Conservation (phyloP, 345 rosid species). For the Boechera divaricarpa region DNA sequence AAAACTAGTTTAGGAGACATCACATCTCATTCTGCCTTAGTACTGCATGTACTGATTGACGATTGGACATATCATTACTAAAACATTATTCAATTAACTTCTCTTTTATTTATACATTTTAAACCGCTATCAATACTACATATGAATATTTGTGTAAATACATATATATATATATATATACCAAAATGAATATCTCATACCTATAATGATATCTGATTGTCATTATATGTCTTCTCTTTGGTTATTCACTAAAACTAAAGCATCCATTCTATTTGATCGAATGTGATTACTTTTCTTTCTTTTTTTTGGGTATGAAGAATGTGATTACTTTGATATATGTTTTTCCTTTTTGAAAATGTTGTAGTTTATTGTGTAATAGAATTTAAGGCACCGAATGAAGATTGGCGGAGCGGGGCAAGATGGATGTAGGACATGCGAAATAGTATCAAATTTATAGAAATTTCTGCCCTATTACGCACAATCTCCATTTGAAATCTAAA, state of each 20-base stretch:
- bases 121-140: background rate
- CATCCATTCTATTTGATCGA: background rate
- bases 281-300: background rate
- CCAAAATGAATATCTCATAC: background rate
- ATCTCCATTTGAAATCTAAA: no score
- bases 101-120: background rate
- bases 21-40: slow-evolving; percentile 32
- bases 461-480: no score
- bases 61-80: slow-evolving; percentile 38
- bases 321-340: background rate
- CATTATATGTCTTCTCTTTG: background rate
- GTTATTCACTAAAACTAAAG: background rate
- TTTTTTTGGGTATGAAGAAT: no score
- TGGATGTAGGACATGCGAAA: no score
- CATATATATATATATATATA: background rate
- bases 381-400: no score
- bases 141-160: background rate
- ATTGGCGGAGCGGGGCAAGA: no score
- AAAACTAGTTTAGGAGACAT: slow-evolving; percentile 41
- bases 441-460: no score
- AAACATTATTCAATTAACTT: slow-evolving; percentile 14
- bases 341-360: background rate
- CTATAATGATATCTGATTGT: background rate
- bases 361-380: background rate
- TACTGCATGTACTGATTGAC: slow-evolving; percentile 9